Conservation (phyloP, 2,329 filamentous ascomycete species). For the Trematosphaeria pertusa region DNA sequence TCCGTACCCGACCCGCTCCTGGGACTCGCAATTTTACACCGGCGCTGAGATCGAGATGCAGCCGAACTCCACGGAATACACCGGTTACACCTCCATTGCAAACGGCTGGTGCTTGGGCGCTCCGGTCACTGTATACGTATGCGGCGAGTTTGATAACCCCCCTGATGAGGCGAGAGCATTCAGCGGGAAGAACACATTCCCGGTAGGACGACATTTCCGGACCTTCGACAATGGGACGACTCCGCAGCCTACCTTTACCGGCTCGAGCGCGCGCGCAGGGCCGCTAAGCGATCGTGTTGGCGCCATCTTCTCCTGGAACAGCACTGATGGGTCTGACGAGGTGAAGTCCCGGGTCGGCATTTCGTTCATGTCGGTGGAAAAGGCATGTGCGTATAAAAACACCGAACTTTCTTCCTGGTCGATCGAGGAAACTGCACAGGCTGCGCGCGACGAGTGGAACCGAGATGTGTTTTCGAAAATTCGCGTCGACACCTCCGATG, state of each 20-base stretch:
- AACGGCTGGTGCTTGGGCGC: constrained; percentile 48
- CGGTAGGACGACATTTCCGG: constrained; percentile 41
- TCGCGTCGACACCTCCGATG: constrained; percentile 33
- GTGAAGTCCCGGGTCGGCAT: constrained; percentile 61
- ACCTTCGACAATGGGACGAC: constrained; percentile 38
- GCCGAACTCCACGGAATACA: constrained; percentile 36
- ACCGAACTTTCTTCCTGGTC: constrained; percentile 54
- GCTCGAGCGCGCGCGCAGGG: constrained; percentile 35
- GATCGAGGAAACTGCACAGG: constrained; percentile 49
- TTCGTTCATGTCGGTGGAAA: constrained; percentile 54
- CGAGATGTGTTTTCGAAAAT: constrained; percentile 66
- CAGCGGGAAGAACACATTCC: constrained; percentile 47
- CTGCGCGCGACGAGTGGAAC: constrained; percentile 56
- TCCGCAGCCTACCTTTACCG: constrained; percentile 38
- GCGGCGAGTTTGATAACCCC: constrained; percentile 41
- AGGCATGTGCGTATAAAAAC: constrained; percentile 58
- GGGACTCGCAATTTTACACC: constrained; percentile 47
- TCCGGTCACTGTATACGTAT: constrained; percentile 44
- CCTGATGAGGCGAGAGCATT: constrained; percentile 36
- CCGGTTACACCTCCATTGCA: constrained; percentile 42
- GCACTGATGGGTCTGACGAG: constrained; percentile 35
- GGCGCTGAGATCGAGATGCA: constrained; percentile 45
- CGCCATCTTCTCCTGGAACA: constrained; percentile 58
- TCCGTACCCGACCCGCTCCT: constrained; percentile 39
- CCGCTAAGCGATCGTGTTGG: constrained; percentile 55